Percentiles rank a stretch among this genome's conserved stretches.
Conservation (phyloP, 2,329 filamentous ascomycete genomes). For the Neopestalotiopsis sp. region DNA sequence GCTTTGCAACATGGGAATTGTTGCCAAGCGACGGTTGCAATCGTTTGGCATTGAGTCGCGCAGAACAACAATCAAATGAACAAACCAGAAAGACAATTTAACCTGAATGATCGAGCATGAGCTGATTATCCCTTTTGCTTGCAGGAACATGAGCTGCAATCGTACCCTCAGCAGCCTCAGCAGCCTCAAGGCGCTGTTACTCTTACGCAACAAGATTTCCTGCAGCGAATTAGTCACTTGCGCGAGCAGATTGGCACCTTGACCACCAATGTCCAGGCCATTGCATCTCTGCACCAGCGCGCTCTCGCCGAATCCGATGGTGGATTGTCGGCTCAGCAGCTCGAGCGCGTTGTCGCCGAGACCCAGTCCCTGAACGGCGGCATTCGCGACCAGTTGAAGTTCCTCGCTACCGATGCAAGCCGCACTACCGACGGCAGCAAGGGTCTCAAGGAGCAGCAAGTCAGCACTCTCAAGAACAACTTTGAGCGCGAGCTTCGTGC, state of each 20-base stretch:
- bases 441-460: slow-evolving; percentile 71
- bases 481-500: slow-evolving; percentile 75
- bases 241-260: slow-evolving; percentile 72
- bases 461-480: slow-evolving; percentile 70
- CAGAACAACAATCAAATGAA: background rate
- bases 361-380: slow-evolving; percentile 76
- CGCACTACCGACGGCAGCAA: slow-evolving; percentile 66
- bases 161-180: slow-evolving; percentile 42
- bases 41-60: background rate
- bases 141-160: slow-evolving; percentile 51
- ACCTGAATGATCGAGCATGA: background rate
- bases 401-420: slow-evolving; percentile 72
- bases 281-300: slow-evolving; percentile 74
- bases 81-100: background rate
- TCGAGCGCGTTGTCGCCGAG: slow-evolving; percentile 71
- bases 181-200: slow-evolving; percentile 30
- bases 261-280: slow-evolving; percentile 69
- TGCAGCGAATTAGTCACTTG: slow-evolving; percentile 68
- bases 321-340: slow-evolving; percentile 54
- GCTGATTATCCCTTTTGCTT: background rate
- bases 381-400: slow-evolving; percentile 81
- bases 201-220: slow-evolving; percentile 70
- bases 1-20: background rate
- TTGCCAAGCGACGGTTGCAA: background rate
- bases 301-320: slow-evolving; percentile 70